phyloP scores from a whole-genome alignment of 495 filamentous ascomycete species.

The Penicillium flavigenum region DNA sequence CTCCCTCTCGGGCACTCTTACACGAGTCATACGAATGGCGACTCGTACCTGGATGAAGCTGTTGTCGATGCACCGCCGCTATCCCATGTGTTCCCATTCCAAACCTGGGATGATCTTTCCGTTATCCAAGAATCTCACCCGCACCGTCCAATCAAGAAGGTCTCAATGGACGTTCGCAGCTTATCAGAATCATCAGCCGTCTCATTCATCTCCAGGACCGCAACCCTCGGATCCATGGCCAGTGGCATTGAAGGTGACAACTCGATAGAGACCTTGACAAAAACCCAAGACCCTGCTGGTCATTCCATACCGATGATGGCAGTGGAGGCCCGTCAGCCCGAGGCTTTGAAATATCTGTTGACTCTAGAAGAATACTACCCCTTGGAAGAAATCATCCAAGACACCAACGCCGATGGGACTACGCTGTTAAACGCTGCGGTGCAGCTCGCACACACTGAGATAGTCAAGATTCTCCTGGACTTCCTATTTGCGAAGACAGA shows the following conservation, averaged over 20 bases:
- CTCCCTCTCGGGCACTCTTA: constrained; percentile 25
- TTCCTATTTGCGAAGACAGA: constrained; percentile 57
- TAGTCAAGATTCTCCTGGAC: constrained; percentile 73
- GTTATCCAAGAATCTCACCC: constrained; percentile 45
- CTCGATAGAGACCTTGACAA: constrained; percentile 75
- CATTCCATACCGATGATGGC: constrained; percentile 97
- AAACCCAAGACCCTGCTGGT: constrained; percentile 77
- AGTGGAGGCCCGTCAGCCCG: constrained; percentile 69
- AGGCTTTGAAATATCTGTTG: constrained; percentile 75
- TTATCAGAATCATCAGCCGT: constrained; percentile 80
- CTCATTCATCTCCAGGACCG: constrained; percentile 73
- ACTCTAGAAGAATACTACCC: constrained; percentile 72
- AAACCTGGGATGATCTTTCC: constrained; percentile 51
- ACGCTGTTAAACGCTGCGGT: constrained; percentile 93
- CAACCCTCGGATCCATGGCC: constrained; percentile 68
- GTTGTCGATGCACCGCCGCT: constrained; percentile 62
- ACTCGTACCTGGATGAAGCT: constrained; percentile 26
- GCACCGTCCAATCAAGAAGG: constrained; percentile 59
- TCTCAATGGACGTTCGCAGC: constrained; percentile 84
- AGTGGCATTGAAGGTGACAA: constrained; percentile 80
- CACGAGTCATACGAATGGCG: constrained; percentile 27
- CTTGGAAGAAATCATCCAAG: constrained; percentile 65
- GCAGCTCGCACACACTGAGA: constrained; percentile 72
- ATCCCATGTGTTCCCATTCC: constrained; percentile 87
- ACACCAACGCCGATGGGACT: constrained; percentile 83